Evolutionary conservation across 1,284 basidiomycete genomes (phyloP).

Genomic region (Ceratobasidium sp.): DNA sequence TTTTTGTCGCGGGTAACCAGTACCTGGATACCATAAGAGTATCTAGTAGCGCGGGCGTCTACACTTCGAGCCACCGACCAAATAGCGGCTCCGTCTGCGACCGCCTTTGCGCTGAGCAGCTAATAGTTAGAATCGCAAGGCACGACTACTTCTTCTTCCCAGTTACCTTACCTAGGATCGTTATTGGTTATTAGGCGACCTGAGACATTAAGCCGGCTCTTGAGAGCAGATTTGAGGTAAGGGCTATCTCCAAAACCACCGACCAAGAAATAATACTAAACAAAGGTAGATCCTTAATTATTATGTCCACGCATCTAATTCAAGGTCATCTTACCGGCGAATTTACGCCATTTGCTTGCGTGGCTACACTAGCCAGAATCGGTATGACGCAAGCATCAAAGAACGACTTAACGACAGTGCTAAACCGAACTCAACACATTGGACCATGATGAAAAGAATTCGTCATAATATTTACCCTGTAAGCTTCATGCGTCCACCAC

Average conservation of each 20-base stretch:
- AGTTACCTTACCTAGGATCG: conserved; percentile 2
- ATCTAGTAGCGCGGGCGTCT: neutral
- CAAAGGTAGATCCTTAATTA: neutral
- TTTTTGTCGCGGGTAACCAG: neutral
- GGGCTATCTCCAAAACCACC: conserved; percentile 39
- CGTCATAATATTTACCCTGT: neutral
- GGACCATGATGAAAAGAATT: no score
- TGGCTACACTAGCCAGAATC: conserved; percentile 4
- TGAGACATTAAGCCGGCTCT: neutral
- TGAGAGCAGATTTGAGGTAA: neutral
- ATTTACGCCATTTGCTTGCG: neutral
- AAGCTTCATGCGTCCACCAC: neutral
- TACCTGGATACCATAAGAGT: neutral
- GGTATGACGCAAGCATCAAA: conserved; percentile 10
- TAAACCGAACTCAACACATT: neutral
- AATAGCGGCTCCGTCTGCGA: conserved; percentile 32
- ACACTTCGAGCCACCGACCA: conserved; percentile 5
- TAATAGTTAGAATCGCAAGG: no score
- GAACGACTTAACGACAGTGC: neutral
- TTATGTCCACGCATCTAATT: neutral
- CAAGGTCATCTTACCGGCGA: neutral
- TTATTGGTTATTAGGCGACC: neutral
- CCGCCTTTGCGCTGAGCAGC: conserved; percentile 9
- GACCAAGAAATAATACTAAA: conserved; percentile 31
- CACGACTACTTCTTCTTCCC: no score